Conservation (phyloP, 164 flowering plant genomes). For the Sedum album region DNA sequence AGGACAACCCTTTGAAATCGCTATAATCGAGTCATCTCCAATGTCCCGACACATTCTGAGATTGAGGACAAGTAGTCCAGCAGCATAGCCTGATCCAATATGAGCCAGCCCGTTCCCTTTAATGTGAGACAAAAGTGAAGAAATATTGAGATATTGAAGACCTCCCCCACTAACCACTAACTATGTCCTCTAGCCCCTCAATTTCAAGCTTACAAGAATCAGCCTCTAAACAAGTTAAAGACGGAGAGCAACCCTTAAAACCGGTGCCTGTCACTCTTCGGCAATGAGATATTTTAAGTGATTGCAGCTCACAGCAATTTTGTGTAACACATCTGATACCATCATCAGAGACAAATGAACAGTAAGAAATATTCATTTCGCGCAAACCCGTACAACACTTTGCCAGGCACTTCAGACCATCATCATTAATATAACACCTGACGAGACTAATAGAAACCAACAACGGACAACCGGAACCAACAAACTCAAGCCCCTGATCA, state of each 20-base stretch:
- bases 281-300: conserved; percentile 40
- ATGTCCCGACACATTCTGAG: conserved; percentile 43
- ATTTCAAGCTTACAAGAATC: conserved; percentile 48
- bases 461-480: conserved; percentile 41
- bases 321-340: conserved; percentile 37
- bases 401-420: conserved; percentile 40
- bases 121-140: conserved; percentile 24
- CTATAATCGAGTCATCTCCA: conserved; percentile 35
- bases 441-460: conserved; percentile 45
- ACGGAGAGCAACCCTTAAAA: conserved; percentile 42
- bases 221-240: conserved; percentile 49
- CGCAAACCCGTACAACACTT: conserved; percentile 33
- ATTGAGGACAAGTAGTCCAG: conserved; percentile 40
- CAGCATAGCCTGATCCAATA: conserved; percentile 43
- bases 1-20: conserved; percentile 69
- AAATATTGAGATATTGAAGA: conserved; percentile 40
- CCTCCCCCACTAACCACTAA: conserved; percentile 58
- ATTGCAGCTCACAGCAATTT: conserved; percentile 33
- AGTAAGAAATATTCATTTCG: conserved; percentile 47
- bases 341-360: conserved; percentile 39
- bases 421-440: conserved; percentile 46
- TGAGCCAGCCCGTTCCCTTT: conserved; percentile 34
- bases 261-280: conserved; percentile 43
- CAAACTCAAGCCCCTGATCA: conserved; percentile 37
- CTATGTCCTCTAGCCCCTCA: conserved; percentile 39